Percentiles rank a stretch among this genome's conserved stretches.
Evolutionary conservation across 2,329 filamentous ascomycete genomes (phyloP).

Genomic region (Dactylellina cionopaga): DNA sequence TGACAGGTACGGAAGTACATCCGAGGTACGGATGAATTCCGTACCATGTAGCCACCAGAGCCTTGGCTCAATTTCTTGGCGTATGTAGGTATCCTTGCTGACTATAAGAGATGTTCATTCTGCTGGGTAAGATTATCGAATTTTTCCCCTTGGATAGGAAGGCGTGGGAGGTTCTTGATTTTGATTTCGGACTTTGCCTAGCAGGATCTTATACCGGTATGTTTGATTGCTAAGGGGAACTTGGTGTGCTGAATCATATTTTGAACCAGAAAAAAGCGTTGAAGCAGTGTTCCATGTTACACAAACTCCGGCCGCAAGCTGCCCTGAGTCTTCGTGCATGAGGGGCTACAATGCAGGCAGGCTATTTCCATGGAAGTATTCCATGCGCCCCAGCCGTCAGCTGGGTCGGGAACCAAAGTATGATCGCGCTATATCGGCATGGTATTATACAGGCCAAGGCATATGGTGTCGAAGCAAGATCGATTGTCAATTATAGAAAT

Average conservation of each 20-base stretch:
- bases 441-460: too few species aligned
- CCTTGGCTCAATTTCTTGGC: slow-evolving; percentile 39
- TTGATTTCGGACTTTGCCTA: slow-evolving; percentile 1
- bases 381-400: too few species aligned
- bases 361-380: too few species aligned
- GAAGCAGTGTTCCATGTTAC: slow-evolving; percentile 29
- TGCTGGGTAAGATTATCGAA: slow-evolving; percentile 25
- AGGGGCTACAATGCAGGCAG: too few species aligned
- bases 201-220: too few species aligned
- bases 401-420: too few species aligned
- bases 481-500: too few species aligned
- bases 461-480: too few species aligned
- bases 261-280: slow-evolving; percentile 18
- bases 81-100: slow-evolving; percentile 28
- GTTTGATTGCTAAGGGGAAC: too few species aligned
- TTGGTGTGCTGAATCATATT: background rate
- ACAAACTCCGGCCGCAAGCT: slow-evolving; percentile 22
- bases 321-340: slow-evolving; percentile 3
- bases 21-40: slow-evolving; percentile 50
- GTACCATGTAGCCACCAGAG: slow-evolving; percentile 20
- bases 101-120: slow-evolving; percentile 11
- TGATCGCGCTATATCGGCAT: too few species aligned
- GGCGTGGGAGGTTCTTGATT: slow-evolving; percentile 26
- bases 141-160: slow-evolving; percentile 20
- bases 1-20: slow-evolving; percentile 44